Evolutionary conservation across 768 basidiomycete genomes (phyloP).

Genomic region (Boletus sp.): DNA sequence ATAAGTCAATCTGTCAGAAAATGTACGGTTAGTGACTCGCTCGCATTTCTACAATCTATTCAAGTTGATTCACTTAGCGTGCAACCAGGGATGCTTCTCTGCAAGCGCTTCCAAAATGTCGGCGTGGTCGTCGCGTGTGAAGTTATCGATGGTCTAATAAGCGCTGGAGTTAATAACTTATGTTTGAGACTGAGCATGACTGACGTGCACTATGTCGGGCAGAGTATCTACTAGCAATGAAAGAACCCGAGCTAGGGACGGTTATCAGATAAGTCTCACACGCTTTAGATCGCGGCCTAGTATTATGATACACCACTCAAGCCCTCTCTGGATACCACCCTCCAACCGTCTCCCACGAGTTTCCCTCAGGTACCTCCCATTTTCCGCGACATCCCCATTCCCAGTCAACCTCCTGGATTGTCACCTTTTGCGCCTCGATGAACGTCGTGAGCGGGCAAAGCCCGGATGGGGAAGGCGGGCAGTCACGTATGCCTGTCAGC

Average conservation of each 20-base stretch:
- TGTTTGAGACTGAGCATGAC: neutral
- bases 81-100: neutral
- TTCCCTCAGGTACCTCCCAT: constrained; percentile 68
- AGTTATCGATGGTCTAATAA: neutral
- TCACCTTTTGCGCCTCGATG: constrained; percentile 64
- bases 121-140: neutral
- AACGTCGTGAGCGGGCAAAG: constrained; percentile 76
- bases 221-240: neutral
- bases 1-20: neutral
- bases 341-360: constrained; percentile 60
- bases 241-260: neutral
- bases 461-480: constrained; percentile 57
- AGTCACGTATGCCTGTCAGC: constrained; percentile 73
- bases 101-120: neutral
- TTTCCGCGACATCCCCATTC: constrained; percentile 70
- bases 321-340: constrained; percentile 22
- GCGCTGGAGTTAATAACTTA: neutral
- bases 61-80: neutral
- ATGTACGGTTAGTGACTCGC: neutral
- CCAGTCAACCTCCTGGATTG: constrained; percentile 70
- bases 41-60: neutral
- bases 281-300: no score
- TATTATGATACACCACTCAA: neutral
- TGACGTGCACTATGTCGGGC: neutral
- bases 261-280: neutral